Evolutionary conservation across 2,329 filamentous ascomycete species (phyloP).

Genomic region (Alternaria solani): DNA sequence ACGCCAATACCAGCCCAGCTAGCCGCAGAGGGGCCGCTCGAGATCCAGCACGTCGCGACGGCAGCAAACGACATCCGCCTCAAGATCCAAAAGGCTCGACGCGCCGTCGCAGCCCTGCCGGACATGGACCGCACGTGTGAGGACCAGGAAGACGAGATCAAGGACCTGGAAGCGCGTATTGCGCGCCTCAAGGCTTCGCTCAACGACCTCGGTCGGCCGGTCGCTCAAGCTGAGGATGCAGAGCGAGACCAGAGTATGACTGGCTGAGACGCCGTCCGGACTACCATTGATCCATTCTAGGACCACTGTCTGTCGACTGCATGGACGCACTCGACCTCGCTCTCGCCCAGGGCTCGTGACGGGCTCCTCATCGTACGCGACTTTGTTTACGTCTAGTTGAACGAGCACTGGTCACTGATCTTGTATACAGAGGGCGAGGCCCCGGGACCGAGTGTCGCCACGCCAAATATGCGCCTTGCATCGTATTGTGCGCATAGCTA

Average conservation of each 20-base stretch:
- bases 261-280: slow-evolving; percentile 40
- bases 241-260: slow-evolving; percentile 48
- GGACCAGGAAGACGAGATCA: slow-evolving; percentile 77
- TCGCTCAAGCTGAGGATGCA: slow-evolving; percentile 27
- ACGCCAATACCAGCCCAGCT: slow-evolving; percentile 37
- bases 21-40: slow-evolving; percentile 53
- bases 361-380: slow-evolving; percentile 10
- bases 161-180: slow-evolving; percentile 70
- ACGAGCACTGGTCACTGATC: slow-evolving; percentile 11
- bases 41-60: slow-evolving; percentile 78
- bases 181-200: slow-evolving; percentile 62
- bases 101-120: slow-evolving; percentile 69
- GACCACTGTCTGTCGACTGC: slow-evolving; percentile 36
- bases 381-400: neutral
- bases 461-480: neutral
- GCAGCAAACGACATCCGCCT: slow-evolving; percentile 82
- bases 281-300: slow-evolving; percentile 42
- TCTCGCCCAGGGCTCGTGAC: slow-evolving; percentile 23
- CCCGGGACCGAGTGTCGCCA: neutral
- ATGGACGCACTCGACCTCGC: slow-evolving; percentile 42
- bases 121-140: slow-evolving; percentile 72
- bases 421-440: neutral
- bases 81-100: slow-evolving; percentile 80
- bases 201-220: slow-evolving; percentile 40
- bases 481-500: neutral